Evolutionary conservation across 176 grass and related monocot genomes (phyloP), one percentile per base, ranked within the genome.

Genomic region (Avena atlantica): DNA sequence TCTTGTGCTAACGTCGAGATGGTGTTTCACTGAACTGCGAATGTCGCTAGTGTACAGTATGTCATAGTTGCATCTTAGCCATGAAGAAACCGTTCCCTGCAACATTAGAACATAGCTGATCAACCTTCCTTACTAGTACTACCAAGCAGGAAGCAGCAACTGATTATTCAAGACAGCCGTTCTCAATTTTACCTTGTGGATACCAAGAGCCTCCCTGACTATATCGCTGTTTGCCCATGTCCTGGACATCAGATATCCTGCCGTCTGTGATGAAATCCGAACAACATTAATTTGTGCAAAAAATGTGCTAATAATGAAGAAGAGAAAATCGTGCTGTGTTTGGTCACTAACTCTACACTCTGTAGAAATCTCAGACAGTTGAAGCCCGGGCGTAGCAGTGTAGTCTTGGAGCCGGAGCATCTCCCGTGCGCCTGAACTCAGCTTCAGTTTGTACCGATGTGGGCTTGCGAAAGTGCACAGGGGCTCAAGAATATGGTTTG

Each of bases 171-270:
- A 31, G 8, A 24, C 59, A 53, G 44, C 63, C 12, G 81, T 1
- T 47, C 27, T 29, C 17, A 71, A 48, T 60, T 42, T 42, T 69
- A 97, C 90, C 36, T 86, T 83, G 29, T 83, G 90, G 83, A 92
- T 91, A 6, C 88, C 89, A 14, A 97, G 92, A 78, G 88, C 86
- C 24, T 92, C 55, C 79, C 90, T 86, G 37, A 94, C 89, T 36
- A 70, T 75, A 21, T 9, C 87, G 70, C 87, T 52, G 78, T 97
- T 91, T 45, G 91, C 83, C 95, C 95, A 97, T 12, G 31, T 29
- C 19, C 47, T 74, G 14, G 92, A 91, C 21, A 93, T 69, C 5
- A 56, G 51, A 66, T 97, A 95, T 63, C 83, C 89, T 25, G 81
- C 76, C 2, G 81, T 88, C 85, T 87, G 85, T 12, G 50, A 81